Evolutionary conservation across 1,284 basidiomycete species (phyloP).

Genomic region (Moesziomyces globuligerus): DNA sequence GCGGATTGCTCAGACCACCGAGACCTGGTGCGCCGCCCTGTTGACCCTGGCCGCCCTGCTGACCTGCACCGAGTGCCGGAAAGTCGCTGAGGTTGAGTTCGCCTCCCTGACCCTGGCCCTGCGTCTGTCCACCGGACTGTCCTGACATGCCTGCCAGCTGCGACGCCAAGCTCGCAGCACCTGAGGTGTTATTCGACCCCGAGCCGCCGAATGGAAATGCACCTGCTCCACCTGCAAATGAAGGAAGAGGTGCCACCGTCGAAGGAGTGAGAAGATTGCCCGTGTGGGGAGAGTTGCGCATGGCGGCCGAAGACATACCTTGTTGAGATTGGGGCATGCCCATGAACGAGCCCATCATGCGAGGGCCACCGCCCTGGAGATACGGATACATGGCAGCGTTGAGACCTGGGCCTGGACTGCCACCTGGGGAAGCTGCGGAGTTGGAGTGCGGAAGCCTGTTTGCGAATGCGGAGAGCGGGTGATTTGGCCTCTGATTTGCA

Average conservation of each 20-base stretch:
- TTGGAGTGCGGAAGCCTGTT: constrained; percentile 39
- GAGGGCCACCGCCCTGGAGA: constrained; percentile 45
- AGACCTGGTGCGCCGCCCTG: constrained; percentile 46
- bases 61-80: constrained; percentile 49
- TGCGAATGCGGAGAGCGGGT: constrained; percentile 34
- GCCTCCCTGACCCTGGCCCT: constrained; percentile 45
- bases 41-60: constrained; percentile 37
- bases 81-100: constrained; percentile 58
- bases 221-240: constrained; percentile 25
- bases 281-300: not conserved
- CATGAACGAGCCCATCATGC: constrained; percentile 50
- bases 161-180: constrained; percentile 44
- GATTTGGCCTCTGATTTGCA: constrained; percentile 36
- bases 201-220: constrained; percentile 53
- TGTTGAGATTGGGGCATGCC: constrained; percentile 53
- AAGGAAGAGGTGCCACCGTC: not conserved
- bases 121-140: constrained; percentile 37
- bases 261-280: not conserved
- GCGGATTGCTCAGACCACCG: constrained; percentile 26
- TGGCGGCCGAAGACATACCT: constrained; percentile 10
- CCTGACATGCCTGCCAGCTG: constrained; percentile 40
- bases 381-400: constrained; percentile 50
- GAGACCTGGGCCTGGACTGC: constrained; percentile 22
- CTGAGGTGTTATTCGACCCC: constrained; percentile 47
- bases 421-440: constrained; percentile 21